Evolutionary conservation across 306 rosid genomes (phyloP), one percentile per base, ranked within the genome.

Genomic region (Trifolium repens): DNA sequence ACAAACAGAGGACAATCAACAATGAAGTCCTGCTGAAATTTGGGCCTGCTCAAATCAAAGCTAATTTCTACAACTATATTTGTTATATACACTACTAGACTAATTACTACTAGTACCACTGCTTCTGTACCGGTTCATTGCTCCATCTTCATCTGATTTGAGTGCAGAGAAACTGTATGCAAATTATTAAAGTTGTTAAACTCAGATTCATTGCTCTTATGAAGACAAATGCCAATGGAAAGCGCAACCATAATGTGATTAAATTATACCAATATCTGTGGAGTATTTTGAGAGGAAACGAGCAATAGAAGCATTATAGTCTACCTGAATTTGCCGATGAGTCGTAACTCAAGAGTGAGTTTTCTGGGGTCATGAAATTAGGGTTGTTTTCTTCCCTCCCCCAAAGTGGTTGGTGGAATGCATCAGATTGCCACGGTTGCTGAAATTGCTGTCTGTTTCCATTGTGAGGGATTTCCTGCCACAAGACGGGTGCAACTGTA

Each of bases 111-210:
- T 54, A 12, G 83, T 67, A 77, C 49, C 77, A 42, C 79, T 78
- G 75, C 76, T 85, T 69, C 72, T 81, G 61, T 67, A 64, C 44
- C 67, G 70, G 79, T 85, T 94, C 88, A 88, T 65, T 82, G 88
- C 87, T 94, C 96, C 93, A 89, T 94, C 97, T 94, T 90, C 91
- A 94, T 77, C 68, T 90, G 96, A 82, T 89, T 85, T 67, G 90
- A 82, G 80, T 87, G 96, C 89, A 89, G 84, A 78, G 93, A 78
- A 57, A 85, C 97, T 94, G 96, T 47, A 62, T 73, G 76, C 13
- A 67, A 67, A 83, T 79, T 82, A 47, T 79, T 60, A 53, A 46
- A 77, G 47, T 47, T 54, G 77, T 34, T 69, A 60, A 54, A 59
- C 63, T 66, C 72, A 34, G 44, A 61, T 69, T 80, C 65, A 59